Evolutionary conservation across 192 early-diverging fungal genomes (phyloP).

Genomic region (Backusella mclennaniae): DNA sequence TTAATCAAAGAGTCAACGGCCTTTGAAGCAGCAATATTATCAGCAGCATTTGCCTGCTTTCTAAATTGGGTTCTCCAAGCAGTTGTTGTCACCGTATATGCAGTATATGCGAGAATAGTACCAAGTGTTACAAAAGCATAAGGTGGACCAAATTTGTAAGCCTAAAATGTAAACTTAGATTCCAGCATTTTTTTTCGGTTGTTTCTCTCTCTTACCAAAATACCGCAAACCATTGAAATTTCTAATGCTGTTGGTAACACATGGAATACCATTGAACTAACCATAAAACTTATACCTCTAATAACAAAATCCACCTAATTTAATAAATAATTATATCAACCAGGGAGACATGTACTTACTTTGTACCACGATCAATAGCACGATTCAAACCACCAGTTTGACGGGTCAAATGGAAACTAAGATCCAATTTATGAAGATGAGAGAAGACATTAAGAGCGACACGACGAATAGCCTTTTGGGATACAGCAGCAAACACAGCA

Average conservation of each 20-base stretch:
- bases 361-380: slow-evolving; percentile 93
- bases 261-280: slow-evolving; percentile 94
- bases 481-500: slow-evolving; percentile 91
- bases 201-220: slow-evolving; percentile 63
- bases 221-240: slow-evolving; percentile 93
- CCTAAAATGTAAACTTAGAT: slow-evolving; percentile 37
- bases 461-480: slow-evolving; percentile 89
- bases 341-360: slow-evolving; percentile 29
- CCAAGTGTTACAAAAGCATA: slow-evolving; percentile 57
- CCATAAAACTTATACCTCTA: slow-evolving; percentile 94
- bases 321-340: slow-evolving; percentile 15
- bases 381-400: slow-evolving; percentile 97
- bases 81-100: slow-evolving; percentile 87
- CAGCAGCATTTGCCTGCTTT: slow-evolving; percentile 91
- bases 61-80: slow-evolving; percentile 83
- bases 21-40: slow-evolving; percentile 91
- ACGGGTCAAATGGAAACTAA: slow-evolving; percentile 88
- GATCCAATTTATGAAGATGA: slow-evolving; percentile 86
- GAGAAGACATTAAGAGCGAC: slow-evolving; percentile 88
- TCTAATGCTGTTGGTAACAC: slow-evolving; percentile 93
- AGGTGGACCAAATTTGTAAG: slow-evolving; percentile 52
- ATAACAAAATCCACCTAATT: background rate
- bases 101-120: slow-evolving; percentile 78
- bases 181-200: slow-evolving; percentile 35
- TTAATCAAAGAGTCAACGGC: slow-evolving; percentile 97